These are phyloP conservation scores for Penicillium cataractarum DNA, from an alignment of 495 filamentous ascomycete genomes.

Conservation along the genomic window DNA sequence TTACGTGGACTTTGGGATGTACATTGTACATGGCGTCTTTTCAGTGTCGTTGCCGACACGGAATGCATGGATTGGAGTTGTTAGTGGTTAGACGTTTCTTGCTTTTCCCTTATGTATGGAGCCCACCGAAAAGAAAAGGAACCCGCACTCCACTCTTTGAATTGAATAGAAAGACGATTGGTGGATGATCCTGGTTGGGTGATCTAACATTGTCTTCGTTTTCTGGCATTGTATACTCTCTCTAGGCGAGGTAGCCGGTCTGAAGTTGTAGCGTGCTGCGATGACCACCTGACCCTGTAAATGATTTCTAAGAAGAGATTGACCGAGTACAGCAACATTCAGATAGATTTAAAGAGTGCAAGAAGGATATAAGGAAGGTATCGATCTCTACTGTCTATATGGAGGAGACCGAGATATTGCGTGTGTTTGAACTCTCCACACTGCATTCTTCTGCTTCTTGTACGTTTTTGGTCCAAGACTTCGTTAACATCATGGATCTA, in stretches of 20 bases:
- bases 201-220: neutral
- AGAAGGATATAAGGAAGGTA: no score
- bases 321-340: no score
- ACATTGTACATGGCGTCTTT: constrained; percentile 19
- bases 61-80: constrained; percentile 24
- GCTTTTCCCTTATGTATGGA: constrained; percentile 6
- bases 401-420: no score
- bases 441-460: no score
- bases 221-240: neutral
- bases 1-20: constrained; percentile 19
- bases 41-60: constrained; percentile 19
- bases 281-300: no score
- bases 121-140: neutral
- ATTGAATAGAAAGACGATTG: constrained; percentile 1
- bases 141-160: constrained; percentile 14
- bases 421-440: no score
- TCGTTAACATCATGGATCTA: no score
- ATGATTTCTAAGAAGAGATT: no score
- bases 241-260: neutral
- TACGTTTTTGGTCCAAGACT: no score
- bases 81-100: constrained; percentile 15
- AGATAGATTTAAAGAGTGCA: no score
- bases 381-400: no score
- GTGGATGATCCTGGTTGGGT: neutral
- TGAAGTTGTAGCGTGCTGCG: no score